A percentile compares a stretch with the other conserved stretches of the same genome.
Conservation (phyloP, 441 rosid genomes). For the Erysimum cheiri region DNA sequence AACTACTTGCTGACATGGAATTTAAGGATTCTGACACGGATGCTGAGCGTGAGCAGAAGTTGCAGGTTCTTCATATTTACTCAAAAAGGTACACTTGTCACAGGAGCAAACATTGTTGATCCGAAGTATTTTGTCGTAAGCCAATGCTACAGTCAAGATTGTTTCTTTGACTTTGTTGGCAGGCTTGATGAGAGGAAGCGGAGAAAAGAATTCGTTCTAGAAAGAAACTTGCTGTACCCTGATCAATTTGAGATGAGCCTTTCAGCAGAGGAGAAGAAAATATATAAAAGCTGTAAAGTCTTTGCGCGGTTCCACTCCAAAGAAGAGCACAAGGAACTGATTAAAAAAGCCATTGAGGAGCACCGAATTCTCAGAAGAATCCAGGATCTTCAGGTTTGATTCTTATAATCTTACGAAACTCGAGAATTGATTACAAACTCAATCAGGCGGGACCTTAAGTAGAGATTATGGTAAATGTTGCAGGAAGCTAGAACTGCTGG, state of each 20-base stretch:
- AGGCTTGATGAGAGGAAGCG: constrained; percentile 98
- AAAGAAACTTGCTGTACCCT: constrained; percentile 79
- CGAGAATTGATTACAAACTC: constrained; percentile 22
- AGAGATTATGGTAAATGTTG: constrained; percentile 26
- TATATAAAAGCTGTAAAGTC: constrained; percentile 75
- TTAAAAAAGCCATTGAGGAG: constrained; percentile 74
- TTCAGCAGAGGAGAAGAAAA: constrained; percentile 70
- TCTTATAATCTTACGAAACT: constrained; percentile 19
- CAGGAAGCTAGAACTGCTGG: constrained; percentile 95
- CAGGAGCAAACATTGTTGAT: constrained; percentile 4
- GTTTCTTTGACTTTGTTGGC: constrained; percentile 41
- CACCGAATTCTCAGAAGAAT: constrained; percentile 73
- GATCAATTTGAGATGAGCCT: constrained; percentile 76
- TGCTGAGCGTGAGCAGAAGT: constrained; percentile 78
- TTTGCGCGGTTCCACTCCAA: constrained; percentile 85
- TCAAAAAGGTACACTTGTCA: constrained; percentile 64
- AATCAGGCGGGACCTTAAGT: constrained; percentile 9
- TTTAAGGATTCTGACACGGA: constrained; percentile 77
- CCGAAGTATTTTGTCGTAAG: neutral
- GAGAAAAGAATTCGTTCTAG: constrained; percentile 84
- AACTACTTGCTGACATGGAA: constrained; percentile 93
- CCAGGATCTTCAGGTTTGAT: constrained; percentile 84
- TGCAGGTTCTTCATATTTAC: constrained; percentile 85
- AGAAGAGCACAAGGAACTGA: constrained; percentile 83
- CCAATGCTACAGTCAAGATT: constrained; percentile 30